Percentiles rank a stretch among this genome's conserved stretches.
phyloP scores from a whole-genome alignment of 2,329 filamentous ascomycete species.

The Fusarium secorum region DNA sequence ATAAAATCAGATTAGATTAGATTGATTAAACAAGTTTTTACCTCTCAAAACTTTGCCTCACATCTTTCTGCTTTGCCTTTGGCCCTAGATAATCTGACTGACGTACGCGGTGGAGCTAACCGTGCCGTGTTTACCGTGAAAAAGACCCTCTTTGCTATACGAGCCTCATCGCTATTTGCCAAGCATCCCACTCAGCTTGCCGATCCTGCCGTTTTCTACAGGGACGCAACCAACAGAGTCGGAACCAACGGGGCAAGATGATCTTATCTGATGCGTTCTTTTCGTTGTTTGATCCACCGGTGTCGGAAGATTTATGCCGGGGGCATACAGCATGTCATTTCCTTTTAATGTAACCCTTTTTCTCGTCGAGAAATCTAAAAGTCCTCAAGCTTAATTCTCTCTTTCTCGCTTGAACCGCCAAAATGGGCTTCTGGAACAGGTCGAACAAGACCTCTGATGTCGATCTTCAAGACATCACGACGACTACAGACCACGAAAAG shows the following conservation, averaged over 20 bases:
- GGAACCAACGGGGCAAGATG: slow-evolving; percentile 14
- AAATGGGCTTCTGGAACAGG: slow-evolving; percentile 6
- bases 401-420: not conserved
- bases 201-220: slow-evolving; percentile 21
- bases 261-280: slow-evolving; percentile 39
- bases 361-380: not conserved
- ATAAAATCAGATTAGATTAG: slow-evolving; percentile 36
- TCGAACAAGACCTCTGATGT: not conserved
- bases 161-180: not conserved
- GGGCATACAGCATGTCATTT: not conserved
- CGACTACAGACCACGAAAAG: slow-evolving; percentile 9
- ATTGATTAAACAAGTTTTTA: not conserved
- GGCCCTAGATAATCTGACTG: slow-evolving; percentile 1
- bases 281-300: not conserved
- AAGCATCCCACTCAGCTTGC: slow-evolving; percentile 19
- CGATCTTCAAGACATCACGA: slow-evolving; percentile 4
- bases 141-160: not conserved
- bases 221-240: not conserved
- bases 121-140: slow-evolving; percentile 19
- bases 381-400: not conserved
- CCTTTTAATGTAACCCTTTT: not conserved
- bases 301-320: not conserved
- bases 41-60: not conserved
- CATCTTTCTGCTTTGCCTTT: not conserved
- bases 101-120: slow-evolving; percentile 7